Conservation (phyloP, 2,329 filamentous ascomycete species). For the Rutstroemia sp. region DNA sequence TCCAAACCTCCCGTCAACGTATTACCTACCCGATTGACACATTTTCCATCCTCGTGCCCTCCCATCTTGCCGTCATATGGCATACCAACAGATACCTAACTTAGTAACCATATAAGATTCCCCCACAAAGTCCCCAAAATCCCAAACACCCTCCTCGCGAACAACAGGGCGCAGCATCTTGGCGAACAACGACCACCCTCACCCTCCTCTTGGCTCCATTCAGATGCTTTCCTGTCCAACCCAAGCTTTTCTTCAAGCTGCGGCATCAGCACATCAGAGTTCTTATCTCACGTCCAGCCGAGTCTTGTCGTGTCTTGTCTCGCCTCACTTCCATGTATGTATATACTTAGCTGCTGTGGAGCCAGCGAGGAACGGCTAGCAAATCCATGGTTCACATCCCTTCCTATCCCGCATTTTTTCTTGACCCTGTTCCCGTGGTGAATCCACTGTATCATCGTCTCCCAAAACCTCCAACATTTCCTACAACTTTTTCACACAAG, state of each 20-base stretch:
- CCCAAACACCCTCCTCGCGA: neutral
- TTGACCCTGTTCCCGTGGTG: too few species aligned
- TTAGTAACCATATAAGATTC: too few species aligned
- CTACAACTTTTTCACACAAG: neutral
- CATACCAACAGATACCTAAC: neutral
- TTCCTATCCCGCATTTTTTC: too few species aligned
- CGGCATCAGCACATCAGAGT: too few species aligned
- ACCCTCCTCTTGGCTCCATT: slow-evolving; percentile 6
- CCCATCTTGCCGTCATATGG: neutral
- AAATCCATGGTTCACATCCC: too few species aligned
- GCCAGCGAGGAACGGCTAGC: too few species aligned
- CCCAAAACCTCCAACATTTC: too few species aligned
- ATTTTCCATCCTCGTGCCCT: slow-evolving; percentile 2
- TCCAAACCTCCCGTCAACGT: neutral
- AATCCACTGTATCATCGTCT: too few species aligned
- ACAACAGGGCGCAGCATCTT: slow-evolving; percentile 5
- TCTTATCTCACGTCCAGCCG: slow-evolving; percentile 3
- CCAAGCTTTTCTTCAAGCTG: neutral
- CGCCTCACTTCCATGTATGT: neutral
- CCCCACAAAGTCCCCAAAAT: neutral
- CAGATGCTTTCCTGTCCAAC: neutral
- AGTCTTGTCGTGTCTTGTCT: neutral
- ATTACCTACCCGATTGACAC: neutral
- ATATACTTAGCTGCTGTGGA: too few species aligned
- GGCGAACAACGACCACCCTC: neutral